A percentile compares a stretch with the other conserved stretches of the same genome.
Evolutionary conservation across 129 eudicot species (phyloP).

Genomic region (Dittrichia graveolens): DNA sequence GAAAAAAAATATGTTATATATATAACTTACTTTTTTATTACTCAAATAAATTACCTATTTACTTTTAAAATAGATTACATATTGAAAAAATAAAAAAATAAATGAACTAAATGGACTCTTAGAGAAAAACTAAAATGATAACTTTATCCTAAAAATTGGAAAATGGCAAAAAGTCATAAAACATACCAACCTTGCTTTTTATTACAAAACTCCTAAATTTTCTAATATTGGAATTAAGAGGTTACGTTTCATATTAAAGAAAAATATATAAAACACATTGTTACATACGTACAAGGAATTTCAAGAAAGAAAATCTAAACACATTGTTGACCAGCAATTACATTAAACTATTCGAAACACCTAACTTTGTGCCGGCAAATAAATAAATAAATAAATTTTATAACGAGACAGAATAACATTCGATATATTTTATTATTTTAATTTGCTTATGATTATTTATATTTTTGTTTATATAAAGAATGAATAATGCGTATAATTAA

Average conservation of each 20-base stretch:
- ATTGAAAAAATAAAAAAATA: not conserved
- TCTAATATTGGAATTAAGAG: slow-evolving; percentile 12
- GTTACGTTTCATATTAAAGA: slow-evolving; percentile 21
- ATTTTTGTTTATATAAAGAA: not conserved
- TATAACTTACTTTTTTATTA: too few relatives aligned
- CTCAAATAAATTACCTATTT: too few relatives aligned
- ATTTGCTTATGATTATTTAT: not conserved
- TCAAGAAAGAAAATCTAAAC: slow-evolving; percentile 32
- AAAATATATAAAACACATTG: not conserved
- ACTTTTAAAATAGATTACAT: not conserved
- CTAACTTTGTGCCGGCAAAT: slow-evolving; percentile 9
- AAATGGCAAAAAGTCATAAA: slow-evolving; percentile 16
- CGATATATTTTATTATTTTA: not conserved
- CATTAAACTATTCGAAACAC: slow-evolving; percentile 24
- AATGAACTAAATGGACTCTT: not conserved
- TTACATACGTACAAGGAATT: slow-evolving; percentile 33
- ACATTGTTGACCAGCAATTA: slow-evolving; percentile 24
- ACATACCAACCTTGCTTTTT: slow-evolving; percentile 38
- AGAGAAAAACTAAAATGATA: not conserved
- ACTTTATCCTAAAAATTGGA: not conserved
- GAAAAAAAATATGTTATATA: too few relatives aligned
- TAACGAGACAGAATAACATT: too few relatives aligned
- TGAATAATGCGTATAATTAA: too few relatives aligned
- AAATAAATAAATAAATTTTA: not conserved
- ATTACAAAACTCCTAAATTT: slow-evolving; percentile 24